These are phyloP conservation scores for Penicillium digitatum DNA, from an alignment of 2,329 filamentous ascomycete genomes.

Conservation along the genomic window DNA sequence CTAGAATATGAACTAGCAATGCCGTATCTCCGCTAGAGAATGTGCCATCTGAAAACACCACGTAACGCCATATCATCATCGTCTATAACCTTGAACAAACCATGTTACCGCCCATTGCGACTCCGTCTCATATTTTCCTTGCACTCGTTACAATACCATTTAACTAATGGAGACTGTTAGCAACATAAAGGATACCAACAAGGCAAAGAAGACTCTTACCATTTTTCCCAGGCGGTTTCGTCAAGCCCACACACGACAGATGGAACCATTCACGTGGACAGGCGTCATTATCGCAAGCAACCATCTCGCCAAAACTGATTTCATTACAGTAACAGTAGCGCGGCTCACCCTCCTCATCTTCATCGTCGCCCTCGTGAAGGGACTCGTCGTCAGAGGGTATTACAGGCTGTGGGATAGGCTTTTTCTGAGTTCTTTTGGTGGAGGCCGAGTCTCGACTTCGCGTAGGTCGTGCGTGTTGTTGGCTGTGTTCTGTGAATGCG, in stretches of 20 bases:
- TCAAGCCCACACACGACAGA: slow-evolving; percentile 73
- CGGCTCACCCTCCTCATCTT: slow-evolving; percentile 65
- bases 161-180: slow-evolving; percentile 51
- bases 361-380: slow-evolving; percentile 53
- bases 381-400: slow-evolving; percentile 42
- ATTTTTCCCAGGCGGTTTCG: slow-evolving; percentile 71
- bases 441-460: slow-evolving; percentile 33
- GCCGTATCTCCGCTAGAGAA: neutral
- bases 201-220: slow-evolving; percentile 50
- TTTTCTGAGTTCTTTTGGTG: slow-evolving; percentile 39
- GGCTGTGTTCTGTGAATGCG: slow-evolving; percentile 34
- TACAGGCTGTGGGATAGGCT: slow-evolving; percentile 24
- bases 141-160: slow-evolving; percentile 80
- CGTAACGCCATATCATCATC: slow-evolving; percentile 5
- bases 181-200: neutral
- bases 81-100: neutral
- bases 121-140: slow-evolving; percentile 60
- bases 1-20: slow-evolving; percentile 1
- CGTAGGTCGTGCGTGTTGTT: slow-evolving; percentile 36
- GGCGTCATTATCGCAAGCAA: slow-evolving; percentile 70
- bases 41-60: neutral
- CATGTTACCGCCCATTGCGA: slow-evolving; percentile 40
- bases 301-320: slow-evolving; percentile 80
- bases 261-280: slow-evolving; percentile 81
- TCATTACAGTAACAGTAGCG: slow-evolving; percentile 76